phyloP scores from a whole-genome alignment of 352 stramenopile species.

The Phytopythium helicoides region DNA sequence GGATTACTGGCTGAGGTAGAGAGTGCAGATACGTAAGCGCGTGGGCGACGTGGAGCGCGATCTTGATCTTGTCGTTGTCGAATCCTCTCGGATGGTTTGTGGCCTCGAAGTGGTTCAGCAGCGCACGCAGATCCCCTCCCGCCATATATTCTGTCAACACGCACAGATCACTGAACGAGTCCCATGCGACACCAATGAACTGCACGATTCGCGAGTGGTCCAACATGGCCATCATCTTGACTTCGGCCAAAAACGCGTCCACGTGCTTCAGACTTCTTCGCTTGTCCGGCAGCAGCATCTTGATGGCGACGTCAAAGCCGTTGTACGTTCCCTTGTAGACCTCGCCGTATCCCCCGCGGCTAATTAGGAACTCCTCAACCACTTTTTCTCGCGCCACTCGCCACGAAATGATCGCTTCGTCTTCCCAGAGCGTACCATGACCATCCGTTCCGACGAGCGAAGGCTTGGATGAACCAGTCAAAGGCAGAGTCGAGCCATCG shows the following conservation, averaged over 20 bases:
- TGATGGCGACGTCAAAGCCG: constrained; percentile 16
- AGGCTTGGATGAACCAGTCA: constrained; percentile 17
- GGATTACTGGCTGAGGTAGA: constrained; percentile 16
- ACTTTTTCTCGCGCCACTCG: constrained; percentile 16
- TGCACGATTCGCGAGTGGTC: constrained; percentile 38
- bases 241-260: constrained; percentile 13
- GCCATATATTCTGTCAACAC: constrained; percentile 41
- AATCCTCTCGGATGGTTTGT: constrained; percentile 16
- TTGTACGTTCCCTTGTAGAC: constrained; percentile 13
- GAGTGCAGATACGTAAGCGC: constrained; percentile 41
- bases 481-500: constrained; percentile 13
- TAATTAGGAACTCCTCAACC: constrained; percentile 13
- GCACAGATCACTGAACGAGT: constrained; percentile 31
- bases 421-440: constrained; percentile 9
- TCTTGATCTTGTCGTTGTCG: constrained; percentile 34
- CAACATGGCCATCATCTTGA: constrained; percentile 26
- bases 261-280: constrained; percentile 8
- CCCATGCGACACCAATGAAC: constrained; percentile 49
- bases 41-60: constrained; percentile 35
- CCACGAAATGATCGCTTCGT: constrained; percentile 13
- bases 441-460: too few relatives aligned
- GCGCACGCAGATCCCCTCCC: constrained; percentile 29
- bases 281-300: constrained; percentile 11
- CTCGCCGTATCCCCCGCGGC: constrained; percentile 21
- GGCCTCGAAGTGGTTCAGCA: constrained; percentile 16